These are phyloP conservation scores for Penicillium pulvis DNA, from an alignment of 495 filamentous ascomycete genomes.

Conservation along the genomic window DNA sequence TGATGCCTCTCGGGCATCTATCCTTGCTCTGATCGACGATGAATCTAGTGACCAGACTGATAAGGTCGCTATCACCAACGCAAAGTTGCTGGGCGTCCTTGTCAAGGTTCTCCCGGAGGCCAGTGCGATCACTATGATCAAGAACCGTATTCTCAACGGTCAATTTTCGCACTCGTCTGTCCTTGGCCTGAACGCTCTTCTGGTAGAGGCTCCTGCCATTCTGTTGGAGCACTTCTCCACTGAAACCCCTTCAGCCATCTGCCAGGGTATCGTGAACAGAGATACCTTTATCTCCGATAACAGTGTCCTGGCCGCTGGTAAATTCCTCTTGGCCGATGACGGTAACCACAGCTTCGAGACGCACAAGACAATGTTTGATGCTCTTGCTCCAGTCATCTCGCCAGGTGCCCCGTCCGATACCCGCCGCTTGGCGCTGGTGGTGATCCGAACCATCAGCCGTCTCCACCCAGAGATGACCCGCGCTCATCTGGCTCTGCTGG, in stretches of 20 bases:
- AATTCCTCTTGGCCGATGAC: constrained; percentile 75
- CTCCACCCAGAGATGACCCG: constrained; percentile 72
- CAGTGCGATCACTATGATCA: constrained; percentile 68
- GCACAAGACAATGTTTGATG: constrained; percentile 76
- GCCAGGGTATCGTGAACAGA: constrained; percentile 74
- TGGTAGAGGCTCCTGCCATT: constrained; percentile 73
- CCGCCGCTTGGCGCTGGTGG: constrained; percentile 84
- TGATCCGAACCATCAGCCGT: constrained; percentile 81
- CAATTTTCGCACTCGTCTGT: constrained; percentile 70
- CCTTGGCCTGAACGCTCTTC: constrained; percentile 82
- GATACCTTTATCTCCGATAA: constrained; percentile 85
- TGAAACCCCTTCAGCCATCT: constrained; percentile 73
- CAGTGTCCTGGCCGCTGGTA: constrained; percentile 90
- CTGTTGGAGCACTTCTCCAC: constrained; percentile 66
- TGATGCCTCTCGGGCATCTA: constrained; percentile 77
- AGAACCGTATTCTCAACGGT: constrained; percentile 73
- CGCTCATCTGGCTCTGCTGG: constrained; percentile 76
- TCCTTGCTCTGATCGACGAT: constrained; percentile 84
- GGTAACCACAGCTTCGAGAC: constrained; percentile 56
- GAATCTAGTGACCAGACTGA: constrained; percentile 74
- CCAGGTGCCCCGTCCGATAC: constrained; percentile 79
- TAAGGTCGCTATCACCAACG: constrained; percentile 83
- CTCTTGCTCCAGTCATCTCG: constrained; percentile 69
- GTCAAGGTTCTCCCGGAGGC: constrained; percentile 77
- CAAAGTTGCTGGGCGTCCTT: constrained; percentile 82